A percentile compares a stretch with the other conserved stretches of the same genome.
Conservation (phyloP, 23 red algal species). For the Gracilariopsis chorda region DNA sequence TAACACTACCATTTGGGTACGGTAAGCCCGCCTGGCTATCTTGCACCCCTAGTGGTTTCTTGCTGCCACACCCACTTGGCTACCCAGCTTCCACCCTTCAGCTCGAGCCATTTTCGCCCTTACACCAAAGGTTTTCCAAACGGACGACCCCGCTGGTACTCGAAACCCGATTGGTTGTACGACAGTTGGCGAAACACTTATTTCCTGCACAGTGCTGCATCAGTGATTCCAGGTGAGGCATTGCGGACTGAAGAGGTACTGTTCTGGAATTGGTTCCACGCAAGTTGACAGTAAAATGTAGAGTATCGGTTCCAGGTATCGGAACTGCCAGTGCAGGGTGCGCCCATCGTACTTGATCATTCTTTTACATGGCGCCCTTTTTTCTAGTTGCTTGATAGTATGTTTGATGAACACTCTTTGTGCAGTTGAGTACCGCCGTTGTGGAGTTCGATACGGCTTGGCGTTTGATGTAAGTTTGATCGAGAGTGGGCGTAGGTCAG, state of each 20-base stretch:
- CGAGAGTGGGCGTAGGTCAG: not conserved
- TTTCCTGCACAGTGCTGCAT: not conserved
- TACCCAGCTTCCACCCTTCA: too few species aligned
- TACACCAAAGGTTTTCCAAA: too few species aligned
- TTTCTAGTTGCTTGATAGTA: not conserved
- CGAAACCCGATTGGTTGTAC: too few species aligned
- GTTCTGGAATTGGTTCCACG: not conserved
- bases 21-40: too few species aligned
- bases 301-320: not conserved
- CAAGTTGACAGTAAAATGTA: conserved; percentile 14
- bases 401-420: not conserved
- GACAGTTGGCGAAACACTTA: not conserved
- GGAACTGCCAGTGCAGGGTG: conserved; percentile 10
- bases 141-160: too few species aligned
- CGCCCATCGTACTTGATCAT: not conserved
- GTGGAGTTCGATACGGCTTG: not conserved
- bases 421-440: not conserved
- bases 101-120: too few species aligned
- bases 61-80: too few species aligned
- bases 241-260: not conserved
- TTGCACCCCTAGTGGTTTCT: too few species aligned
- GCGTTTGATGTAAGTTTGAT: not conserved
- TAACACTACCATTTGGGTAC: too few species aligned
- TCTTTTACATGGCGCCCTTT: not conserved
- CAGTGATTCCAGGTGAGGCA: not conserved